Conservation (phyloP, 169 alveolate genomes). For the Amoebophrya sp. region DNA sequence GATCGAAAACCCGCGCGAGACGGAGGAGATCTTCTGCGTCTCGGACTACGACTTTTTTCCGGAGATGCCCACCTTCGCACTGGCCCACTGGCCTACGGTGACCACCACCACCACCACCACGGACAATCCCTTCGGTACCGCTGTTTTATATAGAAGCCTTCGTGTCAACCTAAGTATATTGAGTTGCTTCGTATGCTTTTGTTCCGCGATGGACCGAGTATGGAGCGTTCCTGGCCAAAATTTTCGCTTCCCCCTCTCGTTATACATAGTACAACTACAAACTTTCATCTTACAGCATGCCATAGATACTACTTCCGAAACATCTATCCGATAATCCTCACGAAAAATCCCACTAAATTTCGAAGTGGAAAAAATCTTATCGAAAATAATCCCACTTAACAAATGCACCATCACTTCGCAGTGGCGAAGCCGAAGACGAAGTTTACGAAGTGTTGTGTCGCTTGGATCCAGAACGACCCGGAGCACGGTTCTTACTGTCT, state of each 20-base stretch:
- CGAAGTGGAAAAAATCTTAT: too few relatives aligned
- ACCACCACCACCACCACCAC: neutral
- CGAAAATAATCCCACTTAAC: too few relatives aligned
- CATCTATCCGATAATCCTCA: too few relatives aligned
- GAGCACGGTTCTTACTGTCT: neutral
- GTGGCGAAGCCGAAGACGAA: neutral
- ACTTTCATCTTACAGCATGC: too few relatives aligned
- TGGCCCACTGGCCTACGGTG: neutral
- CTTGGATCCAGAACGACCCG: neutral
- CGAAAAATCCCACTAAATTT: too few relatives aligned
- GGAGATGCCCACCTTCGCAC: neutral
- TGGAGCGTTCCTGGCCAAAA: too few relatives aligned
- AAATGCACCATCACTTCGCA: too few relatives aligned
- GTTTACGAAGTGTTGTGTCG: slow-evolving; percentile 1
- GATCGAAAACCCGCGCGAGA: neutral
- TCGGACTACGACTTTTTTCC: neutral
- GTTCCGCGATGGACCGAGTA: neutral
- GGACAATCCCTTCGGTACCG: neutral
- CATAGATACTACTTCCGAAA: too few relatives aligned
- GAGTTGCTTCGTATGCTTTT: neutral
- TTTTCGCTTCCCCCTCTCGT: too few relatives aligned
- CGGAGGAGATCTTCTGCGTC: neutral
- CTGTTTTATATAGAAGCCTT: neutral
- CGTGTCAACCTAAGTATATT: neutral
- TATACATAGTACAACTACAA: too few relatives aligned